Evolutionary conservation across 1,284 basidiomycete genomes (phyloP).

Genomic region (Schizophyllum commune): DNA sequence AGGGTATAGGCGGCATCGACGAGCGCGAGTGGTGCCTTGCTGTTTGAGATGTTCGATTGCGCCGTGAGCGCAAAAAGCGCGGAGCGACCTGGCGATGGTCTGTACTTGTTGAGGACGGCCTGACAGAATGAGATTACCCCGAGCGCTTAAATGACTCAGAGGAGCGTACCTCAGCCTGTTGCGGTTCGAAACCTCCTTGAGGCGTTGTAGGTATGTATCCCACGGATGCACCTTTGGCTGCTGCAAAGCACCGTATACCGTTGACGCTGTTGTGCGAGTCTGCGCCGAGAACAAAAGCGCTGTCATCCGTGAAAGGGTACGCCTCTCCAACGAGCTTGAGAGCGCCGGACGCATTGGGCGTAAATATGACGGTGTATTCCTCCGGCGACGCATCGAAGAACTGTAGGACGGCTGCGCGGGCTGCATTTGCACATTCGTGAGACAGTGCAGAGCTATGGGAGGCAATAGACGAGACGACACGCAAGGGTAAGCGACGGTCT

Average conservation of each 20-base stretch:
- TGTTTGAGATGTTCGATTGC: constrained; percentile 75
- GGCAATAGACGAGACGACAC: constrained; percentile 3
- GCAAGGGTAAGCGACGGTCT: constrained; percentile 16
- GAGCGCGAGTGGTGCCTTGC: constrained; percentile 50
- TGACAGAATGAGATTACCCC: no score
- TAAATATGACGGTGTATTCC: constrained; percentile 71
- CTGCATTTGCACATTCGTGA: constrained; percentile 56
- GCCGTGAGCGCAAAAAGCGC: constrained; percentile 69
- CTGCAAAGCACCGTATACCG: constrained; percentile 69
- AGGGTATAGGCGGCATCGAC: constrained; percentile 54
- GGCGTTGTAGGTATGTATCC: constrained; percentile 56
- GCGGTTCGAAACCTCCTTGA: constrained; percentile 46
- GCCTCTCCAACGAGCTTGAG: constrained; percentile 77
- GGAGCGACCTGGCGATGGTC: constrained; percentile 20
- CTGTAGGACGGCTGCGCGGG: constrained; percentile 60
- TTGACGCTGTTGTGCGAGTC: constrained; percentile 84
- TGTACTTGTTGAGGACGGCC: no score
- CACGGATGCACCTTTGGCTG: constrained; percentile 43
- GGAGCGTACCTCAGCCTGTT: constrained; percentile 40
- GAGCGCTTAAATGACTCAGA: no score
- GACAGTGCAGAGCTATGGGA: constrained; percentile 58
- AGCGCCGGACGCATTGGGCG: constrained; percentile 70
- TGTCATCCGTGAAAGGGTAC: constrained; percentile 56
- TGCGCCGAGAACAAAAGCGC: constrained; percentile 54
- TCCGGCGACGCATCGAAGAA: constrained; percentile 64